Percentiles rank a stretch among this genome's conserved stretches.
phyloP scores from a whole-genome alignment of 345 rosid species.

The Hibiscus tridactylites region DNA sequence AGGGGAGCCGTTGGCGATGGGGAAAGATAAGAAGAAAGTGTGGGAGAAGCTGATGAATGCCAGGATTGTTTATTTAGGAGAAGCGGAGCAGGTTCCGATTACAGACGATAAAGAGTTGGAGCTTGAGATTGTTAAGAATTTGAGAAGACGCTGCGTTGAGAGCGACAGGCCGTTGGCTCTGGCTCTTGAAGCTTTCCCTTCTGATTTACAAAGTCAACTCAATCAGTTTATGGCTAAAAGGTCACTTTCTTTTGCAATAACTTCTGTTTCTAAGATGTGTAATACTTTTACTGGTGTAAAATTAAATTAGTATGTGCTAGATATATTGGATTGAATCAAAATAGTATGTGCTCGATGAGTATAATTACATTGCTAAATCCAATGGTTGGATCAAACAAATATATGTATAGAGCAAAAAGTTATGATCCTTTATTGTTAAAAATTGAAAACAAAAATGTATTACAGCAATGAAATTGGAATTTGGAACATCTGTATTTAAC shows the following conservation, averaged over 20 bases:
- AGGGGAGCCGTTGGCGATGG: conserved; percentile 88
- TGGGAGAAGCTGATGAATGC: conserved; percentile 85
- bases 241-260: conserved; percentile 21
- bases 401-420: too few species aligned
- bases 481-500: background rate
- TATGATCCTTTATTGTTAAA: background rate
- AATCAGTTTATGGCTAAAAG: conserved; percentile 52
- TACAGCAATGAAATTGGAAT: background rate
- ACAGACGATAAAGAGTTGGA: conserved; percentile 72
- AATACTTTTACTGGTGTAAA: too few species aligned
- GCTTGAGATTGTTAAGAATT: conserved; percentile 59
- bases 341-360: background rate
- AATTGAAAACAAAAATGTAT: background rate
- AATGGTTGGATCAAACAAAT: background rate
- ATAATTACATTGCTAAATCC: background rate
- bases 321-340: background rate
- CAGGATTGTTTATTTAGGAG: conserved; percentile 74
- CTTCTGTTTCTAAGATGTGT: background rate
- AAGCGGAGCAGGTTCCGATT: conserved; percentile 84
- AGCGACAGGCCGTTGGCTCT: conserved; percentile 47
- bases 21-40: conserved; percentile 70
- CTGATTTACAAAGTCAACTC: conserved; percentile 57
- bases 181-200: conserved; percentile 74
- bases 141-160: conserved; percentile 50
- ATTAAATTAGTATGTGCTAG: background rate